These are phyloP conservation scores for Peterozyma toletana DNA, from an alignment of 805 yeast genomes.

Conservation along the genomic window DNA sequence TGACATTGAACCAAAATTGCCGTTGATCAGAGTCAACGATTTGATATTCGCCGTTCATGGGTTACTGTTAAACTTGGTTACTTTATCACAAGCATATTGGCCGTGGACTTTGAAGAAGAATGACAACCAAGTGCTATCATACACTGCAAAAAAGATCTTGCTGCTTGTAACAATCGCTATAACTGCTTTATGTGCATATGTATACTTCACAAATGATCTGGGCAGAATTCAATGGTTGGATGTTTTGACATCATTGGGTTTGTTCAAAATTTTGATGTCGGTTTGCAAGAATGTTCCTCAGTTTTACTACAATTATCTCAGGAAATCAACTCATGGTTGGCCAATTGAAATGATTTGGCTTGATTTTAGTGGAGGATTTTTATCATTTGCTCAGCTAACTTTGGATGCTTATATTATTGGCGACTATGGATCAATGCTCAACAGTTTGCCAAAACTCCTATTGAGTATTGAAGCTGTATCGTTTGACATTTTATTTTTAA, in stretches of 20 bases:
- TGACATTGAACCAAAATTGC: conserved; percentile 11
- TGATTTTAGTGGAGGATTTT: conserved; percentile 21
- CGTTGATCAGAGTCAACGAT: conserved; percentile 24
- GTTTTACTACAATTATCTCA: conserved; percentile 21
- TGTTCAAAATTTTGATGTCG: conserved; percentile 24
- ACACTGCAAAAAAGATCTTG: conserved; percentile 14
- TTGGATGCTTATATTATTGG: conserved; percentile 20
- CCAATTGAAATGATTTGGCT: conserved; percentile 26
- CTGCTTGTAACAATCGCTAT: conserved; percentile 10
- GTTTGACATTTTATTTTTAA: conserved; percentile 21
- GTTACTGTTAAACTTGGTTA: conserved; percentile 16
- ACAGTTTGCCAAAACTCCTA: conserved; percentile 24
- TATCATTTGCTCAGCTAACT: conserved; percentile 21
- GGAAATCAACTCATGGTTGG: conserved; percentile 31
- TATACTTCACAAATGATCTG: conserved; percentile 10
- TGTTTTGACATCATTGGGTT: conserved; percentile 23
- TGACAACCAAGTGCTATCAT: conserved; percentile 20
- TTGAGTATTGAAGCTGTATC: conserved; percentile 22
- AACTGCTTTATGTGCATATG: conserved; percentile 7
- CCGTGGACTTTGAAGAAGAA: conserved; percentile 25
- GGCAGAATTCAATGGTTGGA: conserved; percentile 21
- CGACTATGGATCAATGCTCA: conserved; percentile 17
- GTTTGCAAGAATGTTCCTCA: conserved; percentile 29
- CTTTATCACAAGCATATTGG: conserved; percentile 23
- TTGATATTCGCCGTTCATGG: conserved; percentile 23